Conservation (phyloP, 2,329 filamentous ascomycete genomes). For the Penicillium sp. region DNA sequence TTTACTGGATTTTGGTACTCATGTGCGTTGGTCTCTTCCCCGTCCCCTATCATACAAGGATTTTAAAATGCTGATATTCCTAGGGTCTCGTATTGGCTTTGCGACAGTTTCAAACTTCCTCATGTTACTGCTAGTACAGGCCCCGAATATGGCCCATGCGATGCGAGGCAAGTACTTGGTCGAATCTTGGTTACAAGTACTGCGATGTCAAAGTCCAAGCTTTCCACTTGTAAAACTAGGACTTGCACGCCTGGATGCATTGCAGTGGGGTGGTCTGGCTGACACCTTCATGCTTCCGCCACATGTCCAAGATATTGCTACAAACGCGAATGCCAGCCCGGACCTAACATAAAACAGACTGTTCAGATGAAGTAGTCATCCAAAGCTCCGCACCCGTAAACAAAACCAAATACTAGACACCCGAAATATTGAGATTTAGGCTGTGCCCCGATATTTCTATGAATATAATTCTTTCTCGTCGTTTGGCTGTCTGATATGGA, state of each 20-base stretch:
- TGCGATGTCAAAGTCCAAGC: conserved; percentile 31
- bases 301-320: conserved; percentile 24
- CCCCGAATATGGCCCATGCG: conserved; percentile 29
- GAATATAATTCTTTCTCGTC: too few species aligned
- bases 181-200: conserved; percentile 30
- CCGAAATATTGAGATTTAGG: too few species aligned
- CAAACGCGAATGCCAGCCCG: neutral
- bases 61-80: neutral
- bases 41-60: too few species aligned
- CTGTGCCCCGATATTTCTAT: too few species aligned
- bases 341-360: neutral
- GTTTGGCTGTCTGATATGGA: too few species aligned
- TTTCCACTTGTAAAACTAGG: conserved; percentile 33
- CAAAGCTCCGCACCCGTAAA: too few species aligned
- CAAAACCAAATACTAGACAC: too few species aligned
- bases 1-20: conserved; percentile 36
- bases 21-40: conserved; percentile 21
- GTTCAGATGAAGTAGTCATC: too few species aligned
- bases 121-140: conserved; percentile 34
- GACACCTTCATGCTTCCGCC: conserved; percentile 27
- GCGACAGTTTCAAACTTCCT: conserved; percentile 37
- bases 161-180: conserved; percentile 28
- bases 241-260: conserved; percentile 31
- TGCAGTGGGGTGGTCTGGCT: conserved; percentile 29
- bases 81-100: conserved; percentile 36